Evolutionary conservation across 1,284 basidiomycete species (phyloP).

Genomic region (Lentinus polychrous): DNA sequence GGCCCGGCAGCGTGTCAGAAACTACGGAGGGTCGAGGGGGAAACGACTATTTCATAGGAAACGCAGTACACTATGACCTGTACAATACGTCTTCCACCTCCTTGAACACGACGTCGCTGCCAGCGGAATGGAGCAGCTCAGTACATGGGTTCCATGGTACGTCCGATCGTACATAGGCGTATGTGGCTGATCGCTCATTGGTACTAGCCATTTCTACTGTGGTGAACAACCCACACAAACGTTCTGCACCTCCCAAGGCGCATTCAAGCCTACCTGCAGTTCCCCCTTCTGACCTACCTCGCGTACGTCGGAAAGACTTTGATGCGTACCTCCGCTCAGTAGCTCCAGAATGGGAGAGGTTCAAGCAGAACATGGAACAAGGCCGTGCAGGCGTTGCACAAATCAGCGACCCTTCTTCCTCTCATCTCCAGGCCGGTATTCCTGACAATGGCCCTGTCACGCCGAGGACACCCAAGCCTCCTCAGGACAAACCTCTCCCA

Average conservation of each 20-base stretch:
- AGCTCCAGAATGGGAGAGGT: constrained; percentile 71
- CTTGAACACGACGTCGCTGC: constrained; percentile 38
- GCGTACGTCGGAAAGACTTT: constrained; percentile 79
- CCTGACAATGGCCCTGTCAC: constrained; percentile 16
- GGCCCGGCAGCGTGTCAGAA: constrained; percentile 24
- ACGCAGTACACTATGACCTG: constrained; percentile 20
- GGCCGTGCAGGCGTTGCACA: constrained; percentile 40
- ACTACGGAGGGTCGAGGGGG: constrained; percentile 22
- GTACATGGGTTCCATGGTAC: constrained; percentile 73
- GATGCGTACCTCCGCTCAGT: constrained; percentile 75
- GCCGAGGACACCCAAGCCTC: constrained; percentile 27
- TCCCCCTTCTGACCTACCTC: constrained; percentile 65
- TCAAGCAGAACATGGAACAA: constrained; percentile 45
- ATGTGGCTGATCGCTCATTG: neutral
- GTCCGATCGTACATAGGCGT: constrained; percentile 15
- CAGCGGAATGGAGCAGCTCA: constrained; percentile 71
- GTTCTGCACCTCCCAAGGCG: constrained; percentile 78
- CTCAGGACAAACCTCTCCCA: constrained; percentile 42
- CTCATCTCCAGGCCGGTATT: constrained; percentile 14
- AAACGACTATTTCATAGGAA: constrained; percentile 43
- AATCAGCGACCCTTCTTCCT: constrained; percentile 29
- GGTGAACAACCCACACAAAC: constrained; percentile 81
- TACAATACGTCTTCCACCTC: constrained; percentile 34
- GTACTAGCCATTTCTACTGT: constrained; percentile 65
- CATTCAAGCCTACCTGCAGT: constrained; percentile 74